These are phyloP conservation scores for Kodamaea sp. DNA, from an alignment of 1,139 yeast species.

Conservation along the genomic window DNA sequence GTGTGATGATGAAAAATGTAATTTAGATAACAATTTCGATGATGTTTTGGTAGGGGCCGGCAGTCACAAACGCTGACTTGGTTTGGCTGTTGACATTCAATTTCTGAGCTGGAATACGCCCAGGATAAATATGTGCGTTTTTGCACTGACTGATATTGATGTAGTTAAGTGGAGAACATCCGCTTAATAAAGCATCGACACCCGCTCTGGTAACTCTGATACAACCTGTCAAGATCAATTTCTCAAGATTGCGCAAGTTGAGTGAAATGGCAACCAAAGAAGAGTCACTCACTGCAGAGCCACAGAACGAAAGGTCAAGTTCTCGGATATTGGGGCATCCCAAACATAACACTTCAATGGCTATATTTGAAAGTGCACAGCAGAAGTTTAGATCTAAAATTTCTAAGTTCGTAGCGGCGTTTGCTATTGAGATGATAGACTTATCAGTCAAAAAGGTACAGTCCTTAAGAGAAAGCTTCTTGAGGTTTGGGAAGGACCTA, in stretches of 20 bases:
- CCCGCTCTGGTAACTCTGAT: conserved; percentile 76
- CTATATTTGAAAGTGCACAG: conserved; percentile 69
- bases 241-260: conserved; percentile 48
- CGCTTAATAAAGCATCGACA: conserved; percentile 61
- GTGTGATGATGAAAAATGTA: neutral
- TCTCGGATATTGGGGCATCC: conserved; percentile 59
- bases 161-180: conserved; percentile 52
- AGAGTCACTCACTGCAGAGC: conserved; percentile 76
- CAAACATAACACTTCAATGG: conserved; percentile 63
- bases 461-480: conserved; percentile 58
- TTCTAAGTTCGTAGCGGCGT: conserved; percentile 59
- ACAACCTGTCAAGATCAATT: conserved; percentile 64
- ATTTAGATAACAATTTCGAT: conserved; percentile 52
- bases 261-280: conserved; percentile 64
- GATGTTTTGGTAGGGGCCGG: conserved; percentile 53
- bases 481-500: conserved; percentile 53
- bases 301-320: conserved; percentile 71
- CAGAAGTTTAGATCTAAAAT: conserved; percentile 67
- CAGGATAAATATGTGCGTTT: conserved; percentile 60
- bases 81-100: conserved; percentile 53
- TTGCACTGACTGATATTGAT: conserved; percentile 71
- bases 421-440: conserved; percentile 61
- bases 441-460: conserved; percentile 73
- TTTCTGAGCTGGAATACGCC: conserved; percentile 55
- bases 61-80: conserved; percentile 58